phyloP scores from a whole-genome alignment of 352 stramenopile species.

The Globisporangium spinosum region DNA sequence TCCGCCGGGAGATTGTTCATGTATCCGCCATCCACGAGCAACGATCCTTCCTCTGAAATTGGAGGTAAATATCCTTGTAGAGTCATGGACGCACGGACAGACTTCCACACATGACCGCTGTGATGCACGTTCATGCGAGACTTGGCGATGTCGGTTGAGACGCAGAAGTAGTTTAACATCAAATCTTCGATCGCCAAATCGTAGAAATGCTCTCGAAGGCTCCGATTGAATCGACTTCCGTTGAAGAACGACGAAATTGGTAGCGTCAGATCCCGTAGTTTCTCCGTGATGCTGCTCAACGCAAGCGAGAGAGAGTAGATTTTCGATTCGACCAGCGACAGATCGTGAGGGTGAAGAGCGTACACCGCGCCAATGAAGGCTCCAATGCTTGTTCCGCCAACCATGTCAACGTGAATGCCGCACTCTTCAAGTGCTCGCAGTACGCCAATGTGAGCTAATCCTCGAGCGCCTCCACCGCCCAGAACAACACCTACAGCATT shows the following conservation, averaged over 20 bases:
- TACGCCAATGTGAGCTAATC: constrained; percentile 93
- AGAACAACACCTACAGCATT: constrained; percentile 92
- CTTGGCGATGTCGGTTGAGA: constrained; percentile 91
- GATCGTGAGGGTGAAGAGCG: constrained; percentile 66
- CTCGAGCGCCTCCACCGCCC: constrained; percentile 90
- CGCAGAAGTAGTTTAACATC: constrained; percentile 92
- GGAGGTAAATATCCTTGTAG: constrained; percentile 89
- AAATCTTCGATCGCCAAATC: constrained; percentile 86
- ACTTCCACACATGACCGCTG: constrained; percentile 87
- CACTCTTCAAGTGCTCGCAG: constrained; percentile 90
- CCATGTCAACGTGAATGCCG: constrained; percentile 91
- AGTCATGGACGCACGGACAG: constrained; percentile 90
- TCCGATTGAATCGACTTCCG: constrained; percentile 77
- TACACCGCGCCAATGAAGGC: constrained; percentile 85
- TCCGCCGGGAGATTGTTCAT: constrained; percentile 93
- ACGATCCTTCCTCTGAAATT: constrained; percentile 83
- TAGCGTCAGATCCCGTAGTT: constrained; percentile 83
- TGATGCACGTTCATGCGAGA: constrained; percentile 84
- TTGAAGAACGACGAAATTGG: constrained; percentile 90
- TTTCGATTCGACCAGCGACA: constrained; percentile 56
- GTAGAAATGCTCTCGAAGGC: constrained; percentile 67
- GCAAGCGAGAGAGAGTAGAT: constrained; percentile 48
- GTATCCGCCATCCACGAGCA: constrained; percentile 90
- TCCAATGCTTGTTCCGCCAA: constrained; percentile 91
- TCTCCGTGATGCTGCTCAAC: constrained; percentile 70